phyloP scores from a whole-genome alignment of 768 basidiomycete species.

The Imleria badia region DNA sequence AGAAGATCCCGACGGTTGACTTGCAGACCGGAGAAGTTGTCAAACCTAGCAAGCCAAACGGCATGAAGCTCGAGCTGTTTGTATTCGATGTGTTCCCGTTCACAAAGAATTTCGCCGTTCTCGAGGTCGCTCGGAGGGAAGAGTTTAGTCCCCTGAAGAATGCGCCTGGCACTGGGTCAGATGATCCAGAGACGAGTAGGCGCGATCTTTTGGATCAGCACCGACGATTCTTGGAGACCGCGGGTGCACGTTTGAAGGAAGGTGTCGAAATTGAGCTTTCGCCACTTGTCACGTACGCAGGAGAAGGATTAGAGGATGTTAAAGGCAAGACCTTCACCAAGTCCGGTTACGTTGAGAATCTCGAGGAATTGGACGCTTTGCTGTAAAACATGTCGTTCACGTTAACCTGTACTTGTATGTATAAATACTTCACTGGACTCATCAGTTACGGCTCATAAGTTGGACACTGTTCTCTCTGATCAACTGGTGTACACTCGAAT shows the following conservation, averaged over 20 bases:
- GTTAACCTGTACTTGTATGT: conserved; percentile 4
- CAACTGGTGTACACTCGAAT: conserved; percentile 8
- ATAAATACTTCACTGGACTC: conserved; percentile 3
- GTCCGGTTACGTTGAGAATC: conserved; percentile 63
- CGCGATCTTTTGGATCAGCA: conserved; percentile 89
- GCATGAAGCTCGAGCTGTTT: conserved; percentile 99
- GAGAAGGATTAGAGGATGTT: conserved; percentile 81
- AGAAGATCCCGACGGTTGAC: conserved; percentile 91
- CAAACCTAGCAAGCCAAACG: conserved; percentile 90
- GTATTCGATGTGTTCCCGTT: conserved; percentile 99
- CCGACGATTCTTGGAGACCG: conserved; percentile 72
- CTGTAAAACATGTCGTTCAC: conserved; percentile 35
- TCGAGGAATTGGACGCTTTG: conserved; percentile 74
- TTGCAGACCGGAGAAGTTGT: conserved; percentile 61
- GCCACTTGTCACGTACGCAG: conserved; percentile 85
- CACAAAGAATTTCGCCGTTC: conserved; percentile 76
- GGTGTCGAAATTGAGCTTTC: conserved; percentile 89
- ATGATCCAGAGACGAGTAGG: conserved; percentile 89
- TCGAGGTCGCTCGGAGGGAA: conserved; percentile 84
- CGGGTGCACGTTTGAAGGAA: conserved; percentile 72
- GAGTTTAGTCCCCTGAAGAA: conserved; percentile 99
- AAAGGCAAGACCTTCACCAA: conserved; percentile 77
- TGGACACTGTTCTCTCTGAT: neutral
- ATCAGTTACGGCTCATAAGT: neutral
- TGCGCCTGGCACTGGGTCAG: conserved; percentile 87